These are phyloP conservation scores for Peronospora belbahrii DNA, from an alignment of 352 stramenopile genomes.

Conservation along the genomic window DNA sequence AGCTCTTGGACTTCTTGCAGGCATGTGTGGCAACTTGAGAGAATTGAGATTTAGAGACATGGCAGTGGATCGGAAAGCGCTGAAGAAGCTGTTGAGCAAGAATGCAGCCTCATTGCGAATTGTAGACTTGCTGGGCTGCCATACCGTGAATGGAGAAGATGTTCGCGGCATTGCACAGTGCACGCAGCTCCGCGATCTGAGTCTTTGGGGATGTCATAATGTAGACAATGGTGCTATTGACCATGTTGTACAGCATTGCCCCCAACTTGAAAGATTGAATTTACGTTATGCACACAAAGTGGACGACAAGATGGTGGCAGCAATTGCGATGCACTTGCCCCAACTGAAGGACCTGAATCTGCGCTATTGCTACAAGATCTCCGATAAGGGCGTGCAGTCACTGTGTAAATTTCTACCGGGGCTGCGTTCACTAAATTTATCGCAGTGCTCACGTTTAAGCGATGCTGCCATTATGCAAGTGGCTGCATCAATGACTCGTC, in stretches of 20 bases:
- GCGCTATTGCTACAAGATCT: conserved; percentile 84
- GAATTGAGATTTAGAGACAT: conserved; percentile 71
- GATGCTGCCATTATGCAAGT: conserved; percentile 60
- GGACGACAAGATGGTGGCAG: conserved; percentile 60
- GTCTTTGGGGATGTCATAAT: conserved; percentile 70
- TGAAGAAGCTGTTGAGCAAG: conserved; percentile 36
- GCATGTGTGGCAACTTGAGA: conserved; percentile 38
- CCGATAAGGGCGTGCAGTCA: conserved; percentile 46
- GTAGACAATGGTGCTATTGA: conserved; percentile 64
- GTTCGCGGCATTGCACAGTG: conserved; percentile 41
- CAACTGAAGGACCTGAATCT: conserved; percentile 66
- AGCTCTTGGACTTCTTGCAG: conserved; percentile 34
- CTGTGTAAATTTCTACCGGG: conserved; percentile 41
- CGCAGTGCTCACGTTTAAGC: conserved; percentile 73
- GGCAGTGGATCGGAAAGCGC: conserved; percentile 41
- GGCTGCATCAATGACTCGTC: conserved; percentile 36
- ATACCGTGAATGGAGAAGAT: conserved; percentile 52
- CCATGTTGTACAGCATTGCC: conserved; percentile 41
- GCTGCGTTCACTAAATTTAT: conserved; percentile 69
- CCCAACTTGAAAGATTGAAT: conserved; percentile 47
- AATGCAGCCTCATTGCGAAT: conserved; percentile 49
- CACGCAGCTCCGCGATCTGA: conserved; percentile 45
- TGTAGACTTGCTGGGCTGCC: conserved; percentile 70
- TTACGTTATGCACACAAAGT: conserved; percentile 82
- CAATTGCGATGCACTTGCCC: conserved; percentile 36